These are phyloP conservation scores for Dictyostelium intermedium DNA, from an alignment of 78 protist species.

Conservation along the genomic window DNA sequence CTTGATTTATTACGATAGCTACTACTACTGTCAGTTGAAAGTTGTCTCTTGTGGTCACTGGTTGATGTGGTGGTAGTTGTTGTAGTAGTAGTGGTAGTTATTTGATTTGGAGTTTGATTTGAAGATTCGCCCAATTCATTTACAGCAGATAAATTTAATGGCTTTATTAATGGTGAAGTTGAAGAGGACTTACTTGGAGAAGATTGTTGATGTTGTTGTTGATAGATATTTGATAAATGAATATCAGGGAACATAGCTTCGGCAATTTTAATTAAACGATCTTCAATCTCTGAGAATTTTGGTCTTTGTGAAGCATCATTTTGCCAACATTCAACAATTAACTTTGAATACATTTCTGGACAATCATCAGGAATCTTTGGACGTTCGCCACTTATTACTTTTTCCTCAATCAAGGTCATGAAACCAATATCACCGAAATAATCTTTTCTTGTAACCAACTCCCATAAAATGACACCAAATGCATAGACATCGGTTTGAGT, in stretches of 20 bases:
- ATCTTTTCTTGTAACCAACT: slow-evolving; percentile 49
- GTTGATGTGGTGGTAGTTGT: background rate
- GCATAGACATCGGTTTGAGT: slow-evolving; percentile 78
- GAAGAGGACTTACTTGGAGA: slow-evolving; percentile 10
- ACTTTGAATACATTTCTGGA: slow-evolving; percentile 19
- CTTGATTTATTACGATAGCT: slow-evolving; percentile 7
- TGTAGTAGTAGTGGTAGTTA: background rate
- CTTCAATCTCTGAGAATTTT: slow-evolving; percentile 62
- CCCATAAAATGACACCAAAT: slow-evolving; percentile 82
- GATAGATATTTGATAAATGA: background rate
- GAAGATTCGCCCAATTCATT: background rate
- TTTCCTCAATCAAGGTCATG: slow-evolving; percentile 65
- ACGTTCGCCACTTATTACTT: slow-evolving; percentile 78
- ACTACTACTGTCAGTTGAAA: background rate
- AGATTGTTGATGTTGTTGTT: background rate
- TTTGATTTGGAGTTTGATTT: background rate
- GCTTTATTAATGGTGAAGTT: background rate
- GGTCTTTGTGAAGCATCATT: slow-evolving; percentile 62
- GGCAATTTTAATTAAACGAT: slow-evolving; percentile 11
- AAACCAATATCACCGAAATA: slow-evolving; percentile 57
- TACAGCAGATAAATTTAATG: background rate
- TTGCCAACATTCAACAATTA: slow-evolving; percentile 81
- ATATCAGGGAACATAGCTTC: slow-evolving; percentile 50
- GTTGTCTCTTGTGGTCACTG: background rate
- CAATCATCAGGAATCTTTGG: slow-evolving; percentile 70